Conservation (phyloP, 176 grass and related monocot genomes). For the Calamus simplicifolius region DNA sequence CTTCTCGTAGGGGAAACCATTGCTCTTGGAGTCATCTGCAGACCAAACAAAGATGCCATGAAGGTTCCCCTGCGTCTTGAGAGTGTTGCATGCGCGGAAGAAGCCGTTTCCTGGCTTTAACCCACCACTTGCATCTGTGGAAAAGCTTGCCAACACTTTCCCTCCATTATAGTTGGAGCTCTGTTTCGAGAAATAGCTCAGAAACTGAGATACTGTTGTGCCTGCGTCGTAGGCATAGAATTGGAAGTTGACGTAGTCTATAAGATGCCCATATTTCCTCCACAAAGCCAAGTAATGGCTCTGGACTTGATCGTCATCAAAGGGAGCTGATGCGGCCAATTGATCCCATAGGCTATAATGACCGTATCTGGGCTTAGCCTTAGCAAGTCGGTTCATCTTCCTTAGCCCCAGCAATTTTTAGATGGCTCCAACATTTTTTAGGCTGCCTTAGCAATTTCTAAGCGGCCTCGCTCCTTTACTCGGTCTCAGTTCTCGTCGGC, state of each 20-base stretch:
- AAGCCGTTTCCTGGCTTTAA: conserved; percentile 24
- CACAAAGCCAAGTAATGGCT: conserved; percentile 26
- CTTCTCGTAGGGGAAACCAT: conserved; percentile 25
- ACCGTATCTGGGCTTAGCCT: no score
- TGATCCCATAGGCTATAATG: no score
- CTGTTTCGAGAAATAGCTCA: conserved; percentile 34
- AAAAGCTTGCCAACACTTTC: conserved; percentile 27
- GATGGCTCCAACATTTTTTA: no score
- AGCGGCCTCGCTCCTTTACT: no score
- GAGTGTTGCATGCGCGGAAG: conserved; percentile 32
- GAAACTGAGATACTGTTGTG: conserved; percentile 34
- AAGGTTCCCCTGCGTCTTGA: conserved; percentile 20
- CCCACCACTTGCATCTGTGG: conserved; percentile 15
- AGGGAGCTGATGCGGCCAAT: no score
- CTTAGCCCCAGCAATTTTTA: no score
- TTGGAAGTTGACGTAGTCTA: conserved; percentile 55
- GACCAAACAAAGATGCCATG: conserved; percentile 35
- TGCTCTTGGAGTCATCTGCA: conserved; percentile 9
- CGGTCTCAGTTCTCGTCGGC: no score
- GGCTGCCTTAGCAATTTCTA: no score
- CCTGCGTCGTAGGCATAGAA: conserved; percentile 36
- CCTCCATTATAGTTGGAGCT: conserved; percentile 21
- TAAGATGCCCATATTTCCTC: conserved; percentile 22
- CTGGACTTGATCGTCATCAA: conserved; percentile 23
- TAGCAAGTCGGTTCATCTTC: no score